phyloP scores from a whole-genome alignment of 2,329 filamentous ascomycete genomes.

The Coniochaeta prunicola region DNA sequence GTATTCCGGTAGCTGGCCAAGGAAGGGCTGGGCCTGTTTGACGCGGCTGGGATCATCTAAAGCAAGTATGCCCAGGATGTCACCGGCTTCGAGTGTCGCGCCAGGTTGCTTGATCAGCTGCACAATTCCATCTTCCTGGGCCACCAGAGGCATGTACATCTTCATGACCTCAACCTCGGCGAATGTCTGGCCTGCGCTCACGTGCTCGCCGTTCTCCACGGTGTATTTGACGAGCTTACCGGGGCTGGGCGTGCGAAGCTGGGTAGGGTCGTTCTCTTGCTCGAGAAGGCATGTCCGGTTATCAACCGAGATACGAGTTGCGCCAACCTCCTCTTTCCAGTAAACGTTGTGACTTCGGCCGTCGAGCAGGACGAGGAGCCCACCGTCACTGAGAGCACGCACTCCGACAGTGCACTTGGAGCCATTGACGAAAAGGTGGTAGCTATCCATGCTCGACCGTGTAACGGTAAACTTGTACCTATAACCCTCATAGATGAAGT shows the following conservation, averaged over 20 bases:
- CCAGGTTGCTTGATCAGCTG: constrained; percentile 99
- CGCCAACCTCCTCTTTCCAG: constrained; percentile 98
- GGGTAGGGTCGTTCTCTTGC: constrained; percentile 97
- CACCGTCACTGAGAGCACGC: constrained; percentile 86
- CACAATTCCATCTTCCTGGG: constrained; percentile 90
- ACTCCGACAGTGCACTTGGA: constrained; percentile 94
- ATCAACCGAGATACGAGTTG: constrained; percentile 91
- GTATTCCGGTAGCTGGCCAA: constrained; percentile 80
- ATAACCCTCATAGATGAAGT: constrained; percentile 96
- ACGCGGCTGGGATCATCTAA: constrained; percentile 93
- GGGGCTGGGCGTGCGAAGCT: constrained; percentile 87
- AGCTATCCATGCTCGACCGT: constrained; percentile 84
- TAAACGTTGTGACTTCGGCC: constrained; percentile 97
- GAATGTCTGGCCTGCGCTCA: constrained; percentile 85
- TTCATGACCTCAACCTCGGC: constrained; percentile 99
- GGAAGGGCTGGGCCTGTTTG: constrained; percentile 92
- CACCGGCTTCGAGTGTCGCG: constrained; percentile 93
- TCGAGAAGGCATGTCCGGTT: constrained; percentile 97
- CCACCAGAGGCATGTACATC: constrained; percentile 99
- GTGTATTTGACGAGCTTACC: constrained; percentile 98
- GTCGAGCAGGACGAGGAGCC: constrained; percentile 80
- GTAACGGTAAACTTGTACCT: constrained; percentile 99
- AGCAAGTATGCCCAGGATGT: constrained; percentile 95
- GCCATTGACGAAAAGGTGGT: constrained; percentile 97
- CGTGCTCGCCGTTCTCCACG: constrained; percentile 89